A percentile compares a stretch with the other conserved stretches of the same genome.
Evolutionary conservation across 2,329 filamentous ascomycete species (phyloP).

Genomic region (Keithomyces neogunnii): DNA sequence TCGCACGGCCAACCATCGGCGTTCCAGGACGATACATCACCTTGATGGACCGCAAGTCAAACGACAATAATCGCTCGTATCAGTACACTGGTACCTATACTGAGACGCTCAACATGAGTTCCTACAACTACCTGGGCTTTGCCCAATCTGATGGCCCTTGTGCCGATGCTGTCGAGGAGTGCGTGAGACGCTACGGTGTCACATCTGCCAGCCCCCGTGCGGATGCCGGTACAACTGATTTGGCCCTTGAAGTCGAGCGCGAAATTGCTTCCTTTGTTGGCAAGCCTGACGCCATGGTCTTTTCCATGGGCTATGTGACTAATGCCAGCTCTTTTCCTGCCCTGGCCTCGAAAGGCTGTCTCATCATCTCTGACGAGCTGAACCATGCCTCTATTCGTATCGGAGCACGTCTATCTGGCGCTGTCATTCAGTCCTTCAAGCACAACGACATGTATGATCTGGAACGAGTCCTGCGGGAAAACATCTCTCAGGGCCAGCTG

Average conservation of each 20-base stretch:
- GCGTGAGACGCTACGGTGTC: conserved; percentile 77
- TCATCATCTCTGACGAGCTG: conserved; percentile 93
- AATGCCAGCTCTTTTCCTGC: conserved; percentile 91
- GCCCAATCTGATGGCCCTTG: conserved; percentile 96
- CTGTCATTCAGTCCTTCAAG: conserved; percentile 93
- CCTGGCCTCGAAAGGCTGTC: conserved; percentile 81
- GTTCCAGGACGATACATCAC: conserved; percentile 93
- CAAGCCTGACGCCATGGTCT: conserved; percentile 91
- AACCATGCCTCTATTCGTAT: conserved; percentile 98
- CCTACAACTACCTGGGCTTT: conserved; percentile 98
- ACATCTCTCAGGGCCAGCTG: conserved; percentile 92
- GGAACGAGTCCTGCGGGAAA: conserved; percentile 78
- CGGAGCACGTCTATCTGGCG: conserved; percentile 85
- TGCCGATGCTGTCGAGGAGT: conserved; percentile 83
- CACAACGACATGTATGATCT: conserved; percentile 93
- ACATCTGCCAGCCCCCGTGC: conserved; percentile 72
- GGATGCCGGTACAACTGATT: conserved; percentile 79
- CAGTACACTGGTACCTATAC: conserved; percentile 82
- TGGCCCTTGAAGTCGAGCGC: conserved; percentile 82
- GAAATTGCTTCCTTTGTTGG: conserved; percentile 86
- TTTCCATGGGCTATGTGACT: conserved; percentile 98
- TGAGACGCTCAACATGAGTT: conserved; percentile 97
- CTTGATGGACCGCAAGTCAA: conserved; percentile 79
- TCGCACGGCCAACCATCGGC: conserved; percentile 83
- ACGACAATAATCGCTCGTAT: conserved; percentile 89